Evolutionary conservation across 1,284 basidiomycete genomes (phyloP), one percentile per base, ranked within the genome.

Genomic region (Tausonia pullulans): DNA sequence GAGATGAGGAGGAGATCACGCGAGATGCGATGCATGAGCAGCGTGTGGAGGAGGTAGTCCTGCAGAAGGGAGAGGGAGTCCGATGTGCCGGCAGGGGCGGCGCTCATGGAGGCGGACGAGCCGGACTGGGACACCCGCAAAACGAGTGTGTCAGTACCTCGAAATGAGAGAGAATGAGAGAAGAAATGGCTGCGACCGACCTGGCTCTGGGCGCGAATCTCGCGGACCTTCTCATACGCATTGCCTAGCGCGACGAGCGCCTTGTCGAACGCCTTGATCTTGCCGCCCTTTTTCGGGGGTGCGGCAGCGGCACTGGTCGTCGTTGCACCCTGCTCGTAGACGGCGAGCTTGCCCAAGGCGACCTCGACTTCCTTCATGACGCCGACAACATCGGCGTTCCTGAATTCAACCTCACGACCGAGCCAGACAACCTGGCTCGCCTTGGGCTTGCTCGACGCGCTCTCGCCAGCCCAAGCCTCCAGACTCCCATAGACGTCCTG

Each of bases 321-420:
- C 72, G 50, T 69, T 61, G 76, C 77, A 39, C 61, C 52, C 59
- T 74, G 68, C 27, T 27, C 27, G 27, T 27, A 27, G 27, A 27
- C 27, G 27, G 27, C 27, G 50, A 80, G 69, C 49, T 68, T 73
- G n/a, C 69, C 72, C 70, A 93, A 83, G 3, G 87, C 90, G 11
- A 86, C 83, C 71, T 93, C 88, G 3, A 95, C 88, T 70, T 84
- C 87, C 66, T 90, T 76, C 67, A 97, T 79, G 16, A 88, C 88
- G 71, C 89, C 88, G 60, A 97, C 91, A 60, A 98, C 78, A 77
- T 98, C 93, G 0, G 92, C 90, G 70, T 87, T 92, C 63, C 93
- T 83, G 57, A 97, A 82, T 14, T 92, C 90, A 7, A 98, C 84
- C 3, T 84, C 82, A 70, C 87, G 82, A 9, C 84, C 89, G 67